These are phyloP conservation scores for Umbellularia californica DNA, from an alignment of 164 flowering plant species.

Conservation along the genomic window DNA sequence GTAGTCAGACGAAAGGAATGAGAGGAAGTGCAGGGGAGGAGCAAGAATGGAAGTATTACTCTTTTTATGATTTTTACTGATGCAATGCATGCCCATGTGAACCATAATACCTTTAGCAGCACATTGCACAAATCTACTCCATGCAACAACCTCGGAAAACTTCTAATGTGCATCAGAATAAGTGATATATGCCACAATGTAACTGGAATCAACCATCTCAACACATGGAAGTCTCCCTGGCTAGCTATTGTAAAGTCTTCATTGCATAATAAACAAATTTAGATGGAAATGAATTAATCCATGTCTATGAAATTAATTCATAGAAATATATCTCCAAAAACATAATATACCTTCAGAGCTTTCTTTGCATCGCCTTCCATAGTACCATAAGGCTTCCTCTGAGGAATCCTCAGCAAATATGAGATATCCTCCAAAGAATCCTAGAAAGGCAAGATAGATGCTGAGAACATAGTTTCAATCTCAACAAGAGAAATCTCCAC, in stretches of 20 bases:
- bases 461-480: background rate
- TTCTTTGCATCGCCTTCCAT: slow-evolving; percentile 96
- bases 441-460: slow-evolving; percentile 29
- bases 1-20: no score
- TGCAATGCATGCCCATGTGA: no score
- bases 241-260: background rate
- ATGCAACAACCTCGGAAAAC: no score
- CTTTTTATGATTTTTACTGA: no score
- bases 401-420: slow-evolving; percentile 91
- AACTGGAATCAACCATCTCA: no score
- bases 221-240: no score
- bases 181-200: no score
- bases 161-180: no score
- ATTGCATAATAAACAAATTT: background rate
- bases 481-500: background rate
- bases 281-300: background rate
- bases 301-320: background rate
- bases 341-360: slow-evolving; percentile 64
- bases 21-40: no score
- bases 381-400: slow-evolving; percentile 94
- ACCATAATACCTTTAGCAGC: no score
- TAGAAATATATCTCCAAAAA: background rate
- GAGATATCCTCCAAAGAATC: slow-evolving; percentile 87
- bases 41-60: no score
- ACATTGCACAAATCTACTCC: no score